These are phyloP conservation scores for Boletus tylopilopsis DNA, from an alignment of 768 basidiomycete species.

Conservation along the genomic window DNA sequence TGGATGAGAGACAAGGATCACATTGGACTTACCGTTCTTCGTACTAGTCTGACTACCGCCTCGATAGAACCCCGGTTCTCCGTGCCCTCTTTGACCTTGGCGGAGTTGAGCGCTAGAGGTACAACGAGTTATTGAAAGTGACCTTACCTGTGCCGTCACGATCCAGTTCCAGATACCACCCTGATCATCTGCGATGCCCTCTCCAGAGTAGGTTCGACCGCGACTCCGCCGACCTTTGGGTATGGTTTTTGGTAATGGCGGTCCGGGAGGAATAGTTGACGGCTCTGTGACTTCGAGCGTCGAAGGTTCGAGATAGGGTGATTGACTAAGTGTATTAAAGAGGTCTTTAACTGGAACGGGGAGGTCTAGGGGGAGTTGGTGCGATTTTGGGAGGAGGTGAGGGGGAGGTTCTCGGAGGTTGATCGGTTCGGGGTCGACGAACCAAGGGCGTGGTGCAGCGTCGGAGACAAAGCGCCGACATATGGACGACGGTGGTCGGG, in stretches of 20 bases:
- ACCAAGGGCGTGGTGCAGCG: constrained; percentile 50
- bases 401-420: constrained; percentile 19
- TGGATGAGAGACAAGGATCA: neutral
- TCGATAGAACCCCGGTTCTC: constrained; percentile 78
- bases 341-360: constrained; percentile 53
- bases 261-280: constrained; percentile 48
- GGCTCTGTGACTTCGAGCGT: constrained; percentile 55
- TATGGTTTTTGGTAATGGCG: constrained; percentile 50
- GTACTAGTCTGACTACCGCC: constrained; percentile 62
- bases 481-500: neutral
- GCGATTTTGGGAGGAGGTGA: constrained; percentile 27
- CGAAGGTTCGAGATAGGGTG: constrained; percentile 66
- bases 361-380: constrained; percentile 43
- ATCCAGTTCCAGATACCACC: constrained; percentile 76
- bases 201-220: constrained; percentile 65
- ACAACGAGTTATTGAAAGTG: neutral
- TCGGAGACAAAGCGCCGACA: constrained; percentile 12
- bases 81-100: constrained; percentile 79
- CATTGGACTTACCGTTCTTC: constrained; percentile 58
- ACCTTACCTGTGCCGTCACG: constrained; percentile 62
- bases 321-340: constrained; percentile 51
- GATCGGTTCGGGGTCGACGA: constrained; percentile 48
- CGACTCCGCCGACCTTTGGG: constrained; percentile 64
- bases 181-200: constrained; percentile 49
- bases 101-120: neutral